Evolutionary conservation across 352 stramenopile species (phyloP).

Genomic region (Pythium aquatile): DNA sequence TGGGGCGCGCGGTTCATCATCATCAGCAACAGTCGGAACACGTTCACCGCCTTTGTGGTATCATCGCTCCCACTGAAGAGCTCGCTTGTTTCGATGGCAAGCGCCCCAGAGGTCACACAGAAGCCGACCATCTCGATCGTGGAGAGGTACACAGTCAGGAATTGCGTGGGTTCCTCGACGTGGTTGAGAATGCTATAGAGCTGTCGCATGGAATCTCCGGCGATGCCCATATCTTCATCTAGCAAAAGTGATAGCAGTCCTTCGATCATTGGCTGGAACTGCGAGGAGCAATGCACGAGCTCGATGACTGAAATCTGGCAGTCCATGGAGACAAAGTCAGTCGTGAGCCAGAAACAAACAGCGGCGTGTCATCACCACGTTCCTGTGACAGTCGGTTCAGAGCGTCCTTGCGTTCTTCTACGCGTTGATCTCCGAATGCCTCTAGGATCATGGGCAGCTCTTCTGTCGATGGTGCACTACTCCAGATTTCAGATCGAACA

Average conservation of each 20-base stretch:
- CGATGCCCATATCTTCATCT: slow-evolving; percentile 14
- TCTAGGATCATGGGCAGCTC: slow-evolving; percentile 34
- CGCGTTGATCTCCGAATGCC: slow-evolving; percentile 24
- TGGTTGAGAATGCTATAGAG: slow-evolving; percentile 43
- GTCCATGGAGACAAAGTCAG: background rate
- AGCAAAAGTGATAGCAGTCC: slow-evolving; percentile 39
- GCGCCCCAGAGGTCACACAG: slow-evolving; percentile 24
- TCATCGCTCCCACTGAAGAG: slow-evolving; percentile 7
- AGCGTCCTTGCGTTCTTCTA: slow-evolving; percentile 18
- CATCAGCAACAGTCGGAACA: slow-evolving; percentile 41
- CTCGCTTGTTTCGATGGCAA: slow-evolving; percentile 32
- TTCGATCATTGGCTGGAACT: slow-evolving; percentile 34
- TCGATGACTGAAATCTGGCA: slow-evolving; percentile 50
- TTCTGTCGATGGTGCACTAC: slow-evolving; percentile 41
- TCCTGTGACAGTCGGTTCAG: slow-evolving; percentile 42
- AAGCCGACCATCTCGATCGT: slow-evolving; percentile 46
- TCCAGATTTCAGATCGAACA: background rate
- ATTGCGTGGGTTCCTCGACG: slow-evolving; percentile 45
- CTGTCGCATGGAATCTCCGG: slow-evolving; percentile 28
- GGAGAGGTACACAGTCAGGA: slow-evolving; percentile 48
- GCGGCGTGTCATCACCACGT: background rate
- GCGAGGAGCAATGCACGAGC: slow-evolving; percentile 43
- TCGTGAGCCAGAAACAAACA: too few relatives aligned
- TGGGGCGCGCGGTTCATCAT: slow-evolving; percentile 33
- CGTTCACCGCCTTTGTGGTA: slow-evolving; percentile 30